phyloP scores from a whole-genome alignment of 2,329 filamentous ascomycete genomes.

The Fusarium brevicatenulatum region DNA sequence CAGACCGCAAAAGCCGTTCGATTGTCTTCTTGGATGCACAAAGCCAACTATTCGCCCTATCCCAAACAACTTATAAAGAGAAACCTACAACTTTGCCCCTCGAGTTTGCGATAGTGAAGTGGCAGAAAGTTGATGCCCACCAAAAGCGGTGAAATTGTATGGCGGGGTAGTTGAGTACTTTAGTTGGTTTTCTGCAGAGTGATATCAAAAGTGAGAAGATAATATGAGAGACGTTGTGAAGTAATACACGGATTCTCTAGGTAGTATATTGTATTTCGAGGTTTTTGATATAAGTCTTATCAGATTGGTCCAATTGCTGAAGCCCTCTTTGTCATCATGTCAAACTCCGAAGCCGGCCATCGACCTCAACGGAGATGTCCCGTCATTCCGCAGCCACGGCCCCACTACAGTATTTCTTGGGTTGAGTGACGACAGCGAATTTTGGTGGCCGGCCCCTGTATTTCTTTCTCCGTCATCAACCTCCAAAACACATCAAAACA shows the following conservation, averaged over 20 bases:
- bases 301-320: conserved; percentile 38
- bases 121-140: conserved; percentile 39
- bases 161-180: conserved; percentile 37
- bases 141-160: conserved; percentile 42
- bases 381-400: conserved; percentile 12
- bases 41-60: not conserved
- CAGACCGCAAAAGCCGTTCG: not conserved
- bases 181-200: not conserved
- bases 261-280: not conserved
- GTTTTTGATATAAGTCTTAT: conserved; percentile 23
- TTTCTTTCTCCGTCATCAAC: conserved; percentile 20
- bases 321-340: conserved; percentile 41
- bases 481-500: conserved; percentile 1
- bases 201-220: not conserved
- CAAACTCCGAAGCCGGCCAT: conserved; percentile 43
- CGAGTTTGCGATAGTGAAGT: conserved; percentile 9
- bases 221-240: not conserved
- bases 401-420: conserved; percentile 33
- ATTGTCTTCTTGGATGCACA: not conserved
- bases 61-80: not conserved
- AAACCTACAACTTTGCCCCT: conserved; percentile 11
- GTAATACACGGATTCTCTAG: not conserved
- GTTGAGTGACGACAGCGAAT: conserved; percentile 39
- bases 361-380: conserved; percentile 15
- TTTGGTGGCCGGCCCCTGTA: conserved; percentile 28